These are phyloP conservation scores for Podospora didyma DNA, from an alignment of 495 filamentous ascomycete species.

Conservation along the genomic window DNA sequence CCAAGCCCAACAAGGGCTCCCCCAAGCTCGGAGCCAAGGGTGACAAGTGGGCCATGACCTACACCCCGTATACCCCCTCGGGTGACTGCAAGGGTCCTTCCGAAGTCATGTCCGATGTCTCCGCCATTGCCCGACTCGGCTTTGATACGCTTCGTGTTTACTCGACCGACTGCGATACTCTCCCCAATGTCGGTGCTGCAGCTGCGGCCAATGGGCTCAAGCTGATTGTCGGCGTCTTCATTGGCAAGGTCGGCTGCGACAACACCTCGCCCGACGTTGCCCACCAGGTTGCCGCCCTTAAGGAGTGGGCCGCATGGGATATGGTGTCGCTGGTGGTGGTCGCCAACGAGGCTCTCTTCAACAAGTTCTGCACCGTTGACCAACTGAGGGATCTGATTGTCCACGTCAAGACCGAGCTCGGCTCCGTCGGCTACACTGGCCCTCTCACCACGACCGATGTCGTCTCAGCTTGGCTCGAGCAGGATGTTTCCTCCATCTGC, in stretches of 20 bases:
- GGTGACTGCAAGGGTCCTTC: conserved; percentile 63
- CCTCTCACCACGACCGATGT: conserved; percentile 83
- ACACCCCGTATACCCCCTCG: conserved; percentile 69
- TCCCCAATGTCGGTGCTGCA: conserved; percentile 67
- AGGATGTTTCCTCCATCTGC: conserved; percentile 62
- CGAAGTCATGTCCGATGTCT: conserved; percentile 62
- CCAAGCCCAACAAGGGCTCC: conserved; percentile 16
- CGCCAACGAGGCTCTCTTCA: conserved; percentile 86
- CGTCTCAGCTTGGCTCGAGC: conserved; percentile 59
- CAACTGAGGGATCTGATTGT: conserved; percentile 67
- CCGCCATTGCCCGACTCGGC: conserved; percentile 63
- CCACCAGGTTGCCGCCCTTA: conserved; percentile 68
- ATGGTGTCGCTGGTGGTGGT: conserved; percentile 75
- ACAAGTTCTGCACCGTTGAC: conserved; percentile 55
- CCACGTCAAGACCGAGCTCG: conserved; percentile 48
- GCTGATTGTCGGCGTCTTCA: conserved; percentile 83
- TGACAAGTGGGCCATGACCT: conserved; percentile 79
- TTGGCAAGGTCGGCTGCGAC: conserved; percentile 57
- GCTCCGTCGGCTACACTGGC: conserved; percentile 71
- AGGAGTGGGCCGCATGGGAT: conserved; percentile 69
- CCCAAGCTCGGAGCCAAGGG: conserved; percentile 28
- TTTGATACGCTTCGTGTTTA: conserved; percentile 85
- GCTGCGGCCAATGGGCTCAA: conserved; percentile 59
- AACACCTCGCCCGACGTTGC: conserved; percentile 47
- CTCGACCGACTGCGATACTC: conserved; percentile 82